Evolutionary conservation across 768 basidiomycete genomes (phyloP), one percentile per base, ranked within the genome.

Genomic region (Jaapia argillacea): DNA sequence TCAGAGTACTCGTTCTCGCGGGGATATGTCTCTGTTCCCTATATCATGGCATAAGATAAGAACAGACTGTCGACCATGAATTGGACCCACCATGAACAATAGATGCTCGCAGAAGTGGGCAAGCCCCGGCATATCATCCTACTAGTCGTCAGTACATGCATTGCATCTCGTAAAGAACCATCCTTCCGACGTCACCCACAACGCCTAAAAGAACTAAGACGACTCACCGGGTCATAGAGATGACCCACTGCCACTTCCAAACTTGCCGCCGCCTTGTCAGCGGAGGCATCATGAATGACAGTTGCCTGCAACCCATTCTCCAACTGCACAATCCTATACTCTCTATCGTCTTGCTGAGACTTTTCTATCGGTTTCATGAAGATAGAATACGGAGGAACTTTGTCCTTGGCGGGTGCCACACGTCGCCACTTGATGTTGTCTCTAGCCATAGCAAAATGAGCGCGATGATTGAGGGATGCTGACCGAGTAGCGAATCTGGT

Each of bases 31-130:
- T 79, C 76, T 6, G 85, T 89, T 16, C 87, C 86, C 86, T 89
- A 43, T 5, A 42, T 1, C n/a, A 24, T 24, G 23, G 1, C 7
- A 21, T 12, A 28, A 10, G 28, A 33, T 10, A n/a, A n/a, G n/a
- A n/a, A n/a, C n/a, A n/a, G n/a, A n/a, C n/a, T n/a, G n/a, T n/a
- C n/a, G n/a, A n/a, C n/a, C n/a, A n/a, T n/a, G n/a, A n/a, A n/a
- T n/a, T n/a, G n/a, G 25, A 60, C 79, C 48, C 53, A 91, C 93
- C 81, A 99, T 89, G 64, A 99, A 99, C 48, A 96, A 63, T 40
- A 99, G 58, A 61, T 99, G 94, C 59, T 99, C 94, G 64, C 92
- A 93, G 57, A 93, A 93, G 61, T 94, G 90, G 39, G 91, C 91
- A 36, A 93, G 71, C 7, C 91, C 91, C 6, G 87, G 91, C 75